phyloP scores from a whole-genome alignment of 2,329 filamentous ascomycete genomes.

The Trichoderma brevicompactum region DNA sequence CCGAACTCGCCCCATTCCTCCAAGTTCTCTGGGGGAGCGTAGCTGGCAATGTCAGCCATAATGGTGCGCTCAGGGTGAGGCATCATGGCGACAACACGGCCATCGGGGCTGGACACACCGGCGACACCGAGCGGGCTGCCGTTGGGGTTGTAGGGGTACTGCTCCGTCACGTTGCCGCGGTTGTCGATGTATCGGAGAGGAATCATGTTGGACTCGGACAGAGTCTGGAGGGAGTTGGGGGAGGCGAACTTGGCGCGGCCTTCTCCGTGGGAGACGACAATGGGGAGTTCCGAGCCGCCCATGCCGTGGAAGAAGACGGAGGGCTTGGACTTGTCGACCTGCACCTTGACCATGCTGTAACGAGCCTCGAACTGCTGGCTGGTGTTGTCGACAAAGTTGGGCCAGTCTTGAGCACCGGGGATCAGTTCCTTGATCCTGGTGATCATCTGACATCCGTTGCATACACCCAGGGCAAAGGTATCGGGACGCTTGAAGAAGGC shows the following conservation, averaged over 20 bases:
- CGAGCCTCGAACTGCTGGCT: slow-evolving; percentile 91
- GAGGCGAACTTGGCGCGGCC: slow-evolving; percentile 74
- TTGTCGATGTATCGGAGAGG: slow-evolving; percentile 88
- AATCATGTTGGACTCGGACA: slow-evolving; percentile 71
- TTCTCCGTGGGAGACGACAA: slow-evolving; percentile 89
- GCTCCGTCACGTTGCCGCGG: slow-evolving; percentile 70
- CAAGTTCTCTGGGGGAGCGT: slow-evolving; percentile 61
- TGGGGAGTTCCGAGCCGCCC: slow-evolving; percentile 78
- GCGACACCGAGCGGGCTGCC: slow-evolving; percentile 82
- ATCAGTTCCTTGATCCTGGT: slow-evolving; percentile 78
- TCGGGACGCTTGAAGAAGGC: slow-evolving; percentile 85
- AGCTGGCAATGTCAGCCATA: slow-evolving; percentile 77
- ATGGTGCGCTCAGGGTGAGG: slow-evolving; percentile 92
- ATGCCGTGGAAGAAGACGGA: slow-evolving; percentile 93
- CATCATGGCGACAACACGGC: slow-evolving; percentile 86
- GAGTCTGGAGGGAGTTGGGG: slow-evolving; percentile 54
- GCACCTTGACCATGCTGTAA: slow-evolving; percentile 78
- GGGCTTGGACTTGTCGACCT: slow-evolving; percentile 60
- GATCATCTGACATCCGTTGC: slow-evolving; percentile 97
- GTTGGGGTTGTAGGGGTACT: slow-evolving; percentile 87
- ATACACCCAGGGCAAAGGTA: slow-evolving; percentile 91
- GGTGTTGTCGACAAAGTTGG: slow-evolving; percentile 81
- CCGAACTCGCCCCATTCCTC: slow-evolving; percentile 79
- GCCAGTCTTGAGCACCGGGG: slow-evolving; percentile 82
- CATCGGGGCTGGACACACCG: slow-evolving; percentile 75